Conservation (phyloP, 768 basidiomycete species). For the Lactifluus volemus region DNA sequence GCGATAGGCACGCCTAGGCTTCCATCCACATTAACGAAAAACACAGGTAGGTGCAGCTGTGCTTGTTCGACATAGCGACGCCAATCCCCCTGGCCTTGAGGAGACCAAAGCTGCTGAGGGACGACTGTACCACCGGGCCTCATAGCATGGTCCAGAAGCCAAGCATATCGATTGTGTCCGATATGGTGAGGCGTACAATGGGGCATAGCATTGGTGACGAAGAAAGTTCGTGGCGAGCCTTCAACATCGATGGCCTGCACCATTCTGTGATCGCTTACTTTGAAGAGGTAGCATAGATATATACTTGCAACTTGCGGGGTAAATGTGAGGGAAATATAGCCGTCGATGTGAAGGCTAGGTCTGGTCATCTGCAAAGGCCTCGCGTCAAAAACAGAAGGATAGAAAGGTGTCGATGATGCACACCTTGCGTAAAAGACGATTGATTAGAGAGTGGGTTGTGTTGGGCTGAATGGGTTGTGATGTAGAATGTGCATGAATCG, state of each 20-base stretch:
- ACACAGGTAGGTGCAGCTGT: conserved; percentile 2
- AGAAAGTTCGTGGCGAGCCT: background rate
- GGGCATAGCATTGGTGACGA: background rate
- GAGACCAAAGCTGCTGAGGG: conserved; percentile 13
- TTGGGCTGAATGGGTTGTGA: conserved; percentile 1
- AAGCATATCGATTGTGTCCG: background rate
- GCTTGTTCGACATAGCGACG: conserved; percentile 15
- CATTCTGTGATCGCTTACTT: background rate
- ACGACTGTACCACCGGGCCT: conserved; percentile 6
- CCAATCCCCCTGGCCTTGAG: conserved; percentile 10
- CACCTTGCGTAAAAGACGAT: background rate
- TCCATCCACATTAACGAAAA: conserved; percentile 6
- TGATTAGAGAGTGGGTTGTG: background rate
- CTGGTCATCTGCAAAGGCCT: background rate
- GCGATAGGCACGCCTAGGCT: conserved; percentile 5
- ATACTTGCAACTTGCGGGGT: background rate
- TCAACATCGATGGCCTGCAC: background rate
- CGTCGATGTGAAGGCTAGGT: background rate
- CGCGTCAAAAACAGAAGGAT: background rate
- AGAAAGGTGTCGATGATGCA: background rate
- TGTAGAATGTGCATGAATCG: background rate
- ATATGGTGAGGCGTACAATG: background rate
- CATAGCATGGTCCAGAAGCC: conserved; percentile 8
- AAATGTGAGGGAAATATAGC: conserved; percentile 13
- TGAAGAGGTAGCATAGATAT: conserved; percentile 7